Percentiles rank a stretch among this genome's conserved stretches.
phyloP scores from a whole-genome alignment of 768 basidiomycete genomes.

The Neoboletus magnificus region DNA sequence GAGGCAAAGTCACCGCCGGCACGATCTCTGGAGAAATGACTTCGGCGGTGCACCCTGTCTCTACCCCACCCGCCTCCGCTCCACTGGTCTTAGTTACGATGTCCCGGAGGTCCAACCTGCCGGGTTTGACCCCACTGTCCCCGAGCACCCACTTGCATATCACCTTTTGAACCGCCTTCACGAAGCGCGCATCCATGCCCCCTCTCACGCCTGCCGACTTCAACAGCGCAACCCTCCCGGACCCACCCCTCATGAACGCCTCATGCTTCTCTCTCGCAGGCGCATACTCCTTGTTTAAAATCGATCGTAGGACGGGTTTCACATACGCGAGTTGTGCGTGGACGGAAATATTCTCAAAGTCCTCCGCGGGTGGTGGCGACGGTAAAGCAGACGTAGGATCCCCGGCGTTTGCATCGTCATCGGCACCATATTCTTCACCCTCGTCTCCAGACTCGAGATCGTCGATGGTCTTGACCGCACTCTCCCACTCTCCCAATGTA shows the following conservation, averaged over 20 bases:
- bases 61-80: neutral
- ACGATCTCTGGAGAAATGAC: neutral
- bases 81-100: neutral
- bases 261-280: conserved; percentile 52
- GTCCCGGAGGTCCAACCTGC: conserved; percentile 3
- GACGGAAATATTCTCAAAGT: conserved; percentile 50
- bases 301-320: conserved; percentile 58
- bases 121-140: conserved; percentile 18
- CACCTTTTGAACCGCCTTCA: conserved; percentile 34
- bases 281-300: conserved; percentile 52
- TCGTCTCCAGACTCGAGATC: conserved; percentile 32
- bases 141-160: conserved; percentile 35
- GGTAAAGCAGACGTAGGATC: conserved; percentile 20
- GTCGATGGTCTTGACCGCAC: conserved; percentile 32
- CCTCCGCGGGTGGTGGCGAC: conserved; percentile 41
- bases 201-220: conserved; percentile 37
- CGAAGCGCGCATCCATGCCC: conserved; percentile 36
- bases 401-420: conserved; percentile 36
- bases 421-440: conserved; percentile 21
- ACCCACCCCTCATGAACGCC: conserved; percentile 58
- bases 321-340: conserved; percentile 61
- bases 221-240: conserved; percentile 36
- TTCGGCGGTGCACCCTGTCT: neutral
- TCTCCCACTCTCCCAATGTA: conserved; percentile 57
- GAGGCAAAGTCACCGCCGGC: neutral